Evolutionary conservation across 2,329 filamentous ascomycete genomes (phyloP), one percentile per base, ranked within the genome.

Genomic region (Sphaerulina vaccinii): DNA sequence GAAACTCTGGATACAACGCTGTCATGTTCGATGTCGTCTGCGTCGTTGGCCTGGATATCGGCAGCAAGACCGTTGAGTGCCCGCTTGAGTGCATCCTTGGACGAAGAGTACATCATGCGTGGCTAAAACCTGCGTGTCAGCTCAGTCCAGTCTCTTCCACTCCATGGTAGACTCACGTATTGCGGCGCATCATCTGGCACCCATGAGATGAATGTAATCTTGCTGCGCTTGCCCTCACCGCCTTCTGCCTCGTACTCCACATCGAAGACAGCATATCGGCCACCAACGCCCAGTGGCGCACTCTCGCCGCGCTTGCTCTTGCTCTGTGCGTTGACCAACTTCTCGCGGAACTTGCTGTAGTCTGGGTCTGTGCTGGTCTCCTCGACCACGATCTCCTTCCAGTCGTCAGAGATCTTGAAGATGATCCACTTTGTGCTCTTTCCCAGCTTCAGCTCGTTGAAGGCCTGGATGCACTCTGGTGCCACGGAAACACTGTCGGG

Each of bases 101-200:
- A 93, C 46, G 88, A 88, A 65, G 88, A 87, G 79, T 92, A 93
- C 73, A 90, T 81, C 88, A 93, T 93, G 80, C 90, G 90, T 74
- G 86, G 80, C 88, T 90, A 62, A 52, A 29, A n/a, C 22, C 10
- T 27, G 6, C 40, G 5, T 19, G 49, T 48, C 43, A 48, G 43
- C 44, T 19, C 19, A 15, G n/a, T n/a, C n/a, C n/a, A n/a, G n/a
- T n/a, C n/a, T n/a, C n/a, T n/a, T n/a, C n/a, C n/a, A n/a, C n/a
- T n/a, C n/a, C n/a, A n/a, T n/a, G n/a, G n/a, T n/a, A n/a, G n/a
- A 75, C 82, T 72, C 70, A 90, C 88, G 79, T 86, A 85, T 73
- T 90, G 79, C 62, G 80, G 76, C 60, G 88, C 87, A 80, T 90
- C 84, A 82, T 93, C 87, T 53, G 87, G 87, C 59, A 85, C 86